A percentile compares a stretch with the other conserved stretches of the same genome.
These are phyloP conservation scores for Wickerhamiella kurtzmanii DNA, from an alignment of 805 yeast genomes.

Conservation along the genomic window DNA sequence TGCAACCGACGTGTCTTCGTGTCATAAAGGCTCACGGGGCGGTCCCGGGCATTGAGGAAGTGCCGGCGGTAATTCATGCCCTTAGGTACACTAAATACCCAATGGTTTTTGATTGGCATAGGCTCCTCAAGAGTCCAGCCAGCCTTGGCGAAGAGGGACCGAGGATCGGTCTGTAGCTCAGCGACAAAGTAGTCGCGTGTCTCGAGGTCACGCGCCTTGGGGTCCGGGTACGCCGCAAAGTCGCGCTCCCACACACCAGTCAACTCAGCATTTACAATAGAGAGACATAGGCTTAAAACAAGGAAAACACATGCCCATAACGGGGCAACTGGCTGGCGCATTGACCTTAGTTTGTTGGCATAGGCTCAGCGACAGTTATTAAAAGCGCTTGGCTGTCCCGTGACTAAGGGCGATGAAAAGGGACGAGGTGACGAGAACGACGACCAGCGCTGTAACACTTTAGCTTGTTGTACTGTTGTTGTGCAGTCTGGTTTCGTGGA, in stretches of 20 bases:
- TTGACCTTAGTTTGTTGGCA: background rate
- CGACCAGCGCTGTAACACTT: too few relatives aligned
- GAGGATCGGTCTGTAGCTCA: conserved; percentile 11
- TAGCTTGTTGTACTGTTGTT: too few relatives aligned
- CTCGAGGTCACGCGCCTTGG: conserved; percentile 12
- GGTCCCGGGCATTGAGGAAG: background rate
- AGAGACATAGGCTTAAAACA: background rate
- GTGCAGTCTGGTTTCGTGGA: too few relatives aligned
- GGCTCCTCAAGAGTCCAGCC: conserved; percentile 18
- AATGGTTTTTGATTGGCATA: conserved; percentile 19
- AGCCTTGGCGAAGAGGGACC: background rate
- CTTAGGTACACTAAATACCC: conserved; percentile 16
- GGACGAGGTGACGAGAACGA: too few relatives aligned
- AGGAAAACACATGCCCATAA: background rate
- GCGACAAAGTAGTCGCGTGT: conserved; percentile 17
- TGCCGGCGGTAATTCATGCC: background rate
- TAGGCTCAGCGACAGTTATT: background rate
- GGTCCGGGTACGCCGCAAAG: conserved; percentile 14
- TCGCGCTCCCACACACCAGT: conserved; percentile 14
- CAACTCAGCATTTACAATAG: background rate
- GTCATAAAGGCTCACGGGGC: conserved; percentile 2
- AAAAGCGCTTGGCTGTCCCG: background rate
- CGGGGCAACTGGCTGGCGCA: background rate
- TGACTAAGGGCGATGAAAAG: background rate
- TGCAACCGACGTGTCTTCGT: conserved; percentile 3